Conservation (phyloP, 345 rosid species). For the Erucastrum elatum region DNA sequence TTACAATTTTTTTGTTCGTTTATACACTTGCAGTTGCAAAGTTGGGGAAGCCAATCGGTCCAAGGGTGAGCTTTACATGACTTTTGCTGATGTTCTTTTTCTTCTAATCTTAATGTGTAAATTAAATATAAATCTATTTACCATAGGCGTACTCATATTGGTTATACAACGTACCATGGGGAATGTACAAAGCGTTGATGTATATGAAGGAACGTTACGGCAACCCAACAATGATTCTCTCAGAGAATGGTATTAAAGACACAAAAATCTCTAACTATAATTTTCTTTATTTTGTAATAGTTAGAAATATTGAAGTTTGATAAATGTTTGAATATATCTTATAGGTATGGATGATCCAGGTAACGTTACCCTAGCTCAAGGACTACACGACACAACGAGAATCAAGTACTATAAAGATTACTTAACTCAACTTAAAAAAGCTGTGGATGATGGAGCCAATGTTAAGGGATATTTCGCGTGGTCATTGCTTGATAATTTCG, state of each 20-base stretch:
- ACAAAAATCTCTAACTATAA: neutral
- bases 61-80: constrained; percentile 47
- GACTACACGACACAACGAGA: constrained; percentile 78
- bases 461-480: constrained; percentile 86
- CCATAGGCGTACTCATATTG: neutral
- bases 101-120: neutral
- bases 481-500: constrained; percentile 96
- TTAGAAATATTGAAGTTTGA: neutral
- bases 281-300: neutral
- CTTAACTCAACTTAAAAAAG: constrained; percentile 80
- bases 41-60: constrained; percentile 75
- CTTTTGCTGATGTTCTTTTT: neutral
- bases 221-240: constrained; percentile 77
- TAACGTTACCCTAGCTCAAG: constrained; percentile 64
- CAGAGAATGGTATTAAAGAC: constrained; percentile 76
- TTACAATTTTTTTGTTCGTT: neutral
- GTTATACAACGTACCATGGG: constrained; percentile 10
- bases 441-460: constrained; percentile 80
- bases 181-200: constrained; percentile 16
- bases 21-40: constrained; percentile 51
- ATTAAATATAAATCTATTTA: neutral
- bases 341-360: constrained; percentile 95
- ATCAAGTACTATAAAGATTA: constrained; percentile 71
- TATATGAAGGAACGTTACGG: constrained; percentile 85
- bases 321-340: neutral